Evolutionary conservation across 2,329 filamentous ascomycete genomes (phyloP), one percentile per base, ranked within the genome.

Genomic region (Penicillium oxalicum): DNA sequence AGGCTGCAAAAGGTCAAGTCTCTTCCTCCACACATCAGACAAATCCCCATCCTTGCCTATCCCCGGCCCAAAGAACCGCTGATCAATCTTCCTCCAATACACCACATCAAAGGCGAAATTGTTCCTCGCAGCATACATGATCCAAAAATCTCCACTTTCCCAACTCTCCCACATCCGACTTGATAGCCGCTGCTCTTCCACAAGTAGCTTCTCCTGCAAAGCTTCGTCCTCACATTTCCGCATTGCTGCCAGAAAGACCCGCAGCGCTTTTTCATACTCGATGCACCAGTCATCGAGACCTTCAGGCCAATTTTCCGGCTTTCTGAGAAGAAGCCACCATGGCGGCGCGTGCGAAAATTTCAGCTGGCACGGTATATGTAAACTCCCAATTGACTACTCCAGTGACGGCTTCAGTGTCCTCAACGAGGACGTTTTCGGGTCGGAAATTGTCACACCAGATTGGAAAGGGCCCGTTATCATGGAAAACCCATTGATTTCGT

Each of bases 301-400:
- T 12, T 51, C 35, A 27, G 47, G 27, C 59, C 59, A 63, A 33
- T 48, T 50, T 28, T 62, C 60, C 4, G 60, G 59, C 13, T 51
- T 49, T 37, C 61, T 53, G 29, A 61, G 35, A 4, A 61, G 47
- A 2, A 63, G 45, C 58, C 60, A 62, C 54, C 50, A 61, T 9
- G 58, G 61, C 6, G 60, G 55, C 5, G 49, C 46, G 36, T 53
- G 44, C 8, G 57, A 48, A 29, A 61, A 59, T 27, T 27, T 56
- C 56, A 4, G 37, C 45, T 1, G 60, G 58, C 5, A 50, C 59
- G 2, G 53, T 50, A 35, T 61, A 60, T 24, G 58, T 54, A 37
- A 61, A 62, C 44, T 62, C 58, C 52, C 55, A 59, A 32, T 61
- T 59, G 2, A 61, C 41, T 2, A 56, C 57, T 2, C 53, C 55